Conservation (phyloP, 169 alveolate genomes). For the Plasmodium sp. region DNA sequence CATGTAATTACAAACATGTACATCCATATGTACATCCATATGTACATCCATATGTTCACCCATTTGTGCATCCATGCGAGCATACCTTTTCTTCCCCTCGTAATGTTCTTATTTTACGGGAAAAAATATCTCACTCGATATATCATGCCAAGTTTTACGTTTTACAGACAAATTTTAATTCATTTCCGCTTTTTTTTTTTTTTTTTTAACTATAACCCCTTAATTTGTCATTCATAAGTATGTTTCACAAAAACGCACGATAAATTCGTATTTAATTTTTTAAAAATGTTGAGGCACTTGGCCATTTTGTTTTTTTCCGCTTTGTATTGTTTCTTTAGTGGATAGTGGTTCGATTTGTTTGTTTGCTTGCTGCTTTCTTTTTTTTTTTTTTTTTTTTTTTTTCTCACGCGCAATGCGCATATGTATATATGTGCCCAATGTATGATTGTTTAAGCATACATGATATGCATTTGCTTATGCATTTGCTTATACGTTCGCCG, state of each 20-base stretch:
- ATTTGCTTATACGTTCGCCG: not conserved
- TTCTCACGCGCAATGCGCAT: not conserved
- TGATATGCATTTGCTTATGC: not conserved
- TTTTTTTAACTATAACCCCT: not conserved
- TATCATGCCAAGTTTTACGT: not conserved
- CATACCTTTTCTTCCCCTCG: not conserved
- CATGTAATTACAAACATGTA: not conserved
- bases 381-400: not conserved
- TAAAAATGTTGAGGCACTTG: not conserved
- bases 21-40: not conserved
- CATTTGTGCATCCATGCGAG: not conserved
- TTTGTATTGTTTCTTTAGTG: not conserved
- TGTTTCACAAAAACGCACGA: not conserved
- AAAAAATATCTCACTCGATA: not conserved
- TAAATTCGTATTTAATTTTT: not conserved
- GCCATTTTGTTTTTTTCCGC: not conserved
- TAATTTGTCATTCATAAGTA: not conserved
- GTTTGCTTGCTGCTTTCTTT: not conserved
- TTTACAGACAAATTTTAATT: conserved; percentile 4
- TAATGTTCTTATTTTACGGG: not conserved
- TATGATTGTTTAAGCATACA: not conserved
- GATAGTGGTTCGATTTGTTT: not conserved
- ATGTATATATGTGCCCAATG: not conserved
- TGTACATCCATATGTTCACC: not conserved
- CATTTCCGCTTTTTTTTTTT: not conserved